Evolutionary conservation across 208 protist species (phyloP).

Genomic region (Trypanosoma conorhini): DNA sequence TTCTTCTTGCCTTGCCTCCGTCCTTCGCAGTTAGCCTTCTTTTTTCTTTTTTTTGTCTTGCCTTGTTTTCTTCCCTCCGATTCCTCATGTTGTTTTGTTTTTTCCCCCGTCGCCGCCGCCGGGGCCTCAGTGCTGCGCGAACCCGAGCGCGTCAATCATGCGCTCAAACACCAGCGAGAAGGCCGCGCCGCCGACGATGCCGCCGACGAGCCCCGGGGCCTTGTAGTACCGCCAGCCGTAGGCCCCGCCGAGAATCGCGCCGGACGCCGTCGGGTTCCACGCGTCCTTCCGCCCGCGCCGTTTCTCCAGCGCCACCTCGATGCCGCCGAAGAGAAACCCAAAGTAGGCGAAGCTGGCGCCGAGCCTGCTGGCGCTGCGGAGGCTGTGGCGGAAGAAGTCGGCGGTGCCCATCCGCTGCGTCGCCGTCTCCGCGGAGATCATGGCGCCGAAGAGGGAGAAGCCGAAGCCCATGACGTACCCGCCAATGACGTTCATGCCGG

Average conservation of each 20-base stretch:
- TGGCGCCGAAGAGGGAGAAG: conserved; percentile 88
- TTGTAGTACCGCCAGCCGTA: conserved; percentile 89
- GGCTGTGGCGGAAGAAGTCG: conserved; percentile 85
- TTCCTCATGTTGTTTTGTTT: background rate
- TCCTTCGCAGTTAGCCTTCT: background rate
- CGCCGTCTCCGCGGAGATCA: conserved; percentile 82
- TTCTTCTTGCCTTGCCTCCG: background rate
- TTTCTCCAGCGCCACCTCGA: conserved; percentile 92
- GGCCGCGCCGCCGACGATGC: conserved; percentile 63
- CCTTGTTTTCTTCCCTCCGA: background rate
- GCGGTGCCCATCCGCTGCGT: conserved; percentile 89
- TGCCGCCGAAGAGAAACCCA: conserved; percentile 86
- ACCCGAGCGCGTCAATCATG: conserved; percentile 73
- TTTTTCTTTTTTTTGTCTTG: background rate
- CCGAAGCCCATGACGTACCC: conserved; percentile 90
- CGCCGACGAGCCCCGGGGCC: conserved; percentile 67
- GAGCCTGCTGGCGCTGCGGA: conserved; percentile 61
- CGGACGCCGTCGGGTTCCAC: conserved; percentile 80
- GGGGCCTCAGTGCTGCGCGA: conserved; percentile 55
- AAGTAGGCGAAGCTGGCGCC: conserved; percentile 85
- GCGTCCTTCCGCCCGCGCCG: conserved; percentile 84
- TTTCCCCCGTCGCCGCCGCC: background rate
- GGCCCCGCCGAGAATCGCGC: conserved; percentile 67
- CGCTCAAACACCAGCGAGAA: conserved; percentile 80
- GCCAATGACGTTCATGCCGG: conserved; percentile 59